Evolutionary conservation across 352 stramenopile species (phyloP).

Genomic region (Hyaloperonospora brassicae): DNA sequence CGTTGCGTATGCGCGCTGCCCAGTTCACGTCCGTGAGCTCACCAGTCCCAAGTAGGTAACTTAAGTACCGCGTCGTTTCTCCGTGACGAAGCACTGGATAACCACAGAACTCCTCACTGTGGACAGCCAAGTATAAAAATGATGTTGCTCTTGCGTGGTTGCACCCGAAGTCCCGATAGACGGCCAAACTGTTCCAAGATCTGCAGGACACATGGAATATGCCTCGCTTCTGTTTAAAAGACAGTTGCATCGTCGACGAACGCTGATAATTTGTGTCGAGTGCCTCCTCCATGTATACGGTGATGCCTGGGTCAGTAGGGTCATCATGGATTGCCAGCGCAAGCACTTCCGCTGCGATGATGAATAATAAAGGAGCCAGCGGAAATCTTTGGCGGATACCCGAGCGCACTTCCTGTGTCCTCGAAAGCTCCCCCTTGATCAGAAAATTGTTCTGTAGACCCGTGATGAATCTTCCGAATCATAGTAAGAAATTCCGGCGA

Average conservation of each 20-base stretch:
- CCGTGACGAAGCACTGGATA: no score
- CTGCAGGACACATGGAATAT: no score
- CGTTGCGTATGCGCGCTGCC: background rate
- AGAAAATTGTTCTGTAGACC: no score
- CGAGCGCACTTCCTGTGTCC: background rate
- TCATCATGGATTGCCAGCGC: background rate
- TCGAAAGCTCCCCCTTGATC: background rate
- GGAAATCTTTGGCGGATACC: background rate
- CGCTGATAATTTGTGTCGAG: background rate
- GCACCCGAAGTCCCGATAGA: background rate
- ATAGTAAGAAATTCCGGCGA: background rate
- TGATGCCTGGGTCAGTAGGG: no score
- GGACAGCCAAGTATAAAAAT: background rate
- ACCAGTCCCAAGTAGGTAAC: background rate
- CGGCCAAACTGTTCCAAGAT: no score
- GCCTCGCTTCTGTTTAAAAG: no score
- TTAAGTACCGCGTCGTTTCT: background rate
- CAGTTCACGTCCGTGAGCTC: background rate
- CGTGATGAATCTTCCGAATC: background rate
- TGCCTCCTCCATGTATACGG: background rate
- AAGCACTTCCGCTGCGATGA: background rate
- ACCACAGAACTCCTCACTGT: background rate
- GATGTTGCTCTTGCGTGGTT: background rate
- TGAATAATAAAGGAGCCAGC: background rate
- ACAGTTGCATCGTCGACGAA: background rate